A percentile compares a stretch with the other conserved stretches of the same genome.
Conservation (phyloP, 2,329 filamentous ascomycete genomes). For the Coniella lustricola region DNA sequence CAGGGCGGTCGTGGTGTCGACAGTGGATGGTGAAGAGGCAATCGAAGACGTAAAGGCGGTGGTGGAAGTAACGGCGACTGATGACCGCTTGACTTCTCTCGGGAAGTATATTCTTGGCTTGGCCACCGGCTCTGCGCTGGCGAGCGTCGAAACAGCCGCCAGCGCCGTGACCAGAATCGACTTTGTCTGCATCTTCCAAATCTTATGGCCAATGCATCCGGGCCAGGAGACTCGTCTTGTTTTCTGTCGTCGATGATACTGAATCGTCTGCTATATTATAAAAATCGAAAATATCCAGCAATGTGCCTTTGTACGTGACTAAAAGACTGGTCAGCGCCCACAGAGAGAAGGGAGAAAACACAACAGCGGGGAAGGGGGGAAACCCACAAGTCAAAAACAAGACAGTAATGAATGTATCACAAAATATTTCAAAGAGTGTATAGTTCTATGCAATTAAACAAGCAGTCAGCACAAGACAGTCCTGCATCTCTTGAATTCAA, state of each 20-base stretch:
- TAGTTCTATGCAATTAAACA: conserved; percentile 18
- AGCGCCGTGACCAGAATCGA: conserved; percentile 42
- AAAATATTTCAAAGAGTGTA: conserved; percentile 48
- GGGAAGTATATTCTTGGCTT: conserved; percentile 53
- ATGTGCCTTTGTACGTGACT: too few species aligned
- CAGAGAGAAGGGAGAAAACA: not conserved
- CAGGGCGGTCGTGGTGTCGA: conserved; percentile 4
- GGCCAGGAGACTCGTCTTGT: not conserved
- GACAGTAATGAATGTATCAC: conserved; percentile 52
- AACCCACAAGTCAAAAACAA: conserved; percentile 42
- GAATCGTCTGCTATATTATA: not conserved
- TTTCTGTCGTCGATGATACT: conserved; percentile 4
- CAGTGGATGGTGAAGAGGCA: conserved; percentile 19
- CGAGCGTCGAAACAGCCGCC: conserved; percentile 39
- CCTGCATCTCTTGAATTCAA: not conserved
- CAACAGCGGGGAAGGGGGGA: not conserved
- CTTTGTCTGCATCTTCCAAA: conserved; percentile 41
- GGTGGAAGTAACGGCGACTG: conserved; percentile 36
- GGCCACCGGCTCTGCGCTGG: conserved; percentile 31
- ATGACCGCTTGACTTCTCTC: conserved; percentile 46
- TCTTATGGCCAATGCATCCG: conserved; percentile 14
- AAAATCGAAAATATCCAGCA: too few species aligned
- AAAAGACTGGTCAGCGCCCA: conserved; percentile 18
- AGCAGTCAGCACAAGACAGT: conserved; percentile 18
- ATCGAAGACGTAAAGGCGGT: conserved; percentile 21